A percentile compares a stretch with the other conserved stretches of the same genome.
Evolutionary conservation across 805 yeast species (phyloP).

Genomic region (Blastobotrys attinorum): DNA sequence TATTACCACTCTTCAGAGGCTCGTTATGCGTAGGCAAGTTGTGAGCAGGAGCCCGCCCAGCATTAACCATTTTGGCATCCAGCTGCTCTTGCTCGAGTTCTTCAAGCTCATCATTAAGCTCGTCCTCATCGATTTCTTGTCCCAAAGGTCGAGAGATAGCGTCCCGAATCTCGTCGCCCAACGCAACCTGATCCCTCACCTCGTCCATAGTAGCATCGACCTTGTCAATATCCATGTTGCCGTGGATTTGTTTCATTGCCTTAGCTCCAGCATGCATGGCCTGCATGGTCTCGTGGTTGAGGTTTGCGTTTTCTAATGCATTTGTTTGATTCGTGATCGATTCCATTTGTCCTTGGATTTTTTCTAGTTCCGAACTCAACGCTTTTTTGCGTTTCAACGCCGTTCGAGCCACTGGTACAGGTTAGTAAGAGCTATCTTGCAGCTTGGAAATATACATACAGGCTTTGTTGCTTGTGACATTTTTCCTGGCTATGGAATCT

Average conservation of each 20-base stretch:
- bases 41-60: conserved; percentile 33
- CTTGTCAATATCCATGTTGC: conserved; percentile 89
- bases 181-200: conserved; percentile 91
- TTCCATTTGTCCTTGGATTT: conserved; percentile 80
- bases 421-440: not conserved
- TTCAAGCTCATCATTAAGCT: conserved; percentile 89
- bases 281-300: conserved; percentile 96
- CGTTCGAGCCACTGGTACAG: conserved; percentile 55
- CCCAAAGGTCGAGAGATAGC: conserved; percentile 94
- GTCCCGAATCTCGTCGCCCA: conserved; percentile 90
- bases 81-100: conserved; percentile 76
- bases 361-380: conserved; percentile 65
- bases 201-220: conserved; percentile 98
- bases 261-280: conserved; percentile 97
- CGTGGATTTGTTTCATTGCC: conserved; percentile 95
- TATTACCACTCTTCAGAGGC: conserved; percentile 17
- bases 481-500: conserved; percentile 69
- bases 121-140: conserved; percentile 72
- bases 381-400: conserved; percentile 86
- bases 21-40: conserved; percentile 22
- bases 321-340: conserved; percentile 82
- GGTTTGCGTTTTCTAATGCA: conserved; percentile 89
- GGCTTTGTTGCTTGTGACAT: conserved; percentile 62
- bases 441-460: conserved; percentile 15
- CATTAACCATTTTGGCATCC: conserved; percentile 47